Percentiles rank a stretch among this genome's conserved stretches.
These are phyloP conservation scores for Leonotis leonurus DNA, from an alignment of 257 asterid genomes.

Conservation along the genomic window DNA sequence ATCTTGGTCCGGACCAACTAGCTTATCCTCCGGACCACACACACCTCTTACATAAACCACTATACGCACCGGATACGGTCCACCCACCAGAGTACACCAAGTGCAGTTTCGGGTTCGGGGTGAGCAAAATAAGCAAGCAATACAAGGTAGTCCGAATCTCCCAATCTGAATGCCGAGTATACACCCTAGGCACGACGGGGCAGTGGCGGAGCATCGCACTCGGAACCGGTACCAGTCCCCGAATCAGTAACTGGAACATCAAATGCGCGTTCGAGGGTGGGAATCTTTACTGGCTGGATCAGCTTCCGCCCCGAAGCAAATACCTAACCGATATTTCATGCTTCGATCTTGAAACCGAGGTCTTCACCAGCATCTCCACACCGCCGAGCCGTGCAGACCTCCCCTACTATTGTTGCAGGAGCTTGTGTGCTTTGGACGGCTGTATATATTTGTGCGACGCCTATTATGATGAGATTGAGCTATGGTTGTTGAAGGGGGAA, in stretches of 20 bases:
- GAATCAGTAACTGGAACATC: background rate
- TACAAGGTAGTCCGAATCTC: background rate
- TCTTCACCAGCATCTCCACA: background rate
- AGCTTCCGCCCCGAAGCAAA: background rate
- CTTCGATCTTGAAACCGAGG: background rate
- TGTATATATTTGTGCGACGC: background rate
- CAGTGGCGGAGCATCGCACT: background rate
- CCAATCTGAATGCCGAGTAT: background rate
- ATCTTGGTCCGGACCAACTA: no score
- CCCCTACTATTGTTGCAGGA: background rate
- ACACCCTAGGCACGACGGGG: background rate
- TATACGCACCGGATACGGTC: no score
- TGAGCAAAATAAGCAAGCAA: background rate
- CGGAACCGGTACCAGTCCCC: background rate
- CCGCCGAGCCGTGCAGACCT: background rate
- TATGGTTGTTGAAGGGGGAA: background rate
- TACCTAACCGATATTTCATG: background rate
- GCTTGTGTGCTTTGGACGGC: background rate
- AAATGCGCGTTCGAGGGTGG: background rate
- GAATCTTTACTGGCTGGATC: background rate
- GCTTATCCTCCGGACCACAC: no score
- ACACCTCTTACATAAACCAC: no score
- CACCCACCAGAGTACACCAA: no score
- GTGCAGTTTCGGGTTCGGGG: background rate
- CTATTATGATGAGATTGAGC: background rate